A percentile compares a stretch with the other conserved stretches of the same genome.
Evolutionary conservation across 129 eudicot species (phyloP).

Genomic region (Flaveria robusta): DNA sequence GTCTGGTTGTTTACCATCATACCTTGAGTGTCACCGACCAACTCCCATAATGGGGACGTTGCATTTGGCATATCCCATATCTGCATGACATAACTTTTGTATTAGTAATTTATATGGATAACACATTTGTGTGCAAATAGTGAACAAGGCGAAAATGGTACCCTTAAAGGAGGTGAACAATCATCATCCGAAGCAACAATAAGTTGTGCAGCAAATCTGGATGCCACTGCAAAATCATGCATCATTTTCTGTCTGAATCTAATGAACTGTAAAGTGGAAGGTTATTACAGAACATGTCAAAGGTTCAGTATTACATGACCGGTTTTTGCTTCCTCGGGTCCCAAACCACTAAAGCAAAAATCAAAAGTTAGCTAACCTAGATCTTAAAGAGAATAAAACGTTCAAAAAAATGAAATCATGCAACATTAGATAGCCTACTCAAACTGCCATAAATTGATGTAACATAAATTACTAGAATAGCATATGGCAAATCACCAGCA

Average conservation of each 20-base stretch:
- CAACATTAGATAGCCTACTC: too few species aligned
- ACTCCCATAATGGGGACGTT: constrained; percentile 80
- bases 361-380: too few species aligned
- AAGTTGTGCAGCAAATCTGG: too few species aligned
- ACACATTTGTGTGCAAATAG: background rate
- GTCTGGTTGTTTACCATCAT: constrained; percentile 17
- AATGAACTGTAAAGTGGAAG: constrained; percentile 57
- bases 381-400: too few species aligned
- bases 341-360: too few species aligned
- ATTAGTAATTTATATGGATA: constrained; percentile 1
- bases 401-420: too few species aligned
- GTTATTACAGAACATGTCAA: constrained; percentile 13
- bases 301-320: background rate
- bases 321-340: too few species aligned
- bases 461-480: too few species aligned
- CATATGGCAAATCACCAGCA: too few species aligned
- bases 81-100: constrained; percentile 45
- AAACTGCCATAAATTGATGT: too few species aligned
- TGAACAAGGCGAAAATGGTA: constrained; percentile 20
- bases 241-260: constrained; percentile 76
- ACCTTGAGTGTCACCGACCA: constrained; percentile 95
- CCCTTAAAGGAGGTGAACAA: constrained; percentile 80
- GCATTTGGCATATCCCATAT: constrained; percentile 93
- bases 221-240: constrained; percentile 97
- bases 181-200: constrained; percentile 97